These are phyloP conservation scores for Lagenidium giganteum DNA, from an alignment of 352 stramenopile genomes.

Conservation along the genomic window DNA sequence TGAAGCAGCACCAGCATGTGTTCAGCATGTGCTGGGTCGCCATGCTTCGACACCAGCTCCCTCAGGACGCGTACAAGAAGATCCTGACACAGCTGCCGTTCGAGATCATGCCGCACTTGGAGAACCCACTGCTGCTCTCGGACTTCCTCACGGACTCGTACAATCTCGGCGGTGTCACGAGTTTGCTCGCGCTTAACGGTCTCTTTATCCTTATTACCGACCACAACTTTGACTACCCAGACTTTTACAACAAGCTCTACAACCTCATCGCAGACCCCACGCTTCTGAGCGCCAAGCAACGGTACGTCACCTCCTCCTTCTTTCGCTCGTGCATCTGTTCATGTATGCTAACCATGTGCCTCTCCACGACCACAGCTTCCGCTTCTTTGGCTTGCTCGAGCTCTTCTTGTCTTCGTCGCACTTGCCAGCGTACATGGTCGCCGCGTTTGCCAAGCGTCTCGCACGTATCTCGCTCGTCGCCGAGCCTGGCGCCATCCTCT, in stretches of 20 bases:
- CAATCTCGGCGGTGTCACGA: constrained; percentile 83
- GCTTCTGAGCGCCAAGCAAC: constrained; percentile 72
- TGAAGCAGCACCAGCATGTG: constrained; percentile 71
- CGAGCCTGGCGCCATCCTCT: constrained; percentile 89
- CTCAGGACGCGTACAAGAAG: constrained; percentile 82
- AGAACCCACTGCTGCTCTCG: constrained; percentile 91
- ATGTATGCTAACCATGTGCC: no score
- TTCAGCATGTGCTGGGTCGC: constrained; percentile 84
- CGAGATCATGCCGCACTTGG: constrained; percentile 91
- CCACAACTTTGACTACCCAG: constrained; percentile 96
- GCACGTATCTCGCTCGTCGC: constrained; percentile 82
- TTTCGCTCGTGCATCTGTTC: background rate
- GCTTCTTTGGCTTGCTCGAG: constrained; percentile 93
- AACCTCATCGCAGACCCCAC: constrained; percentile 79
- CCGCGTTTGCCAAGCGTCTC: constrained; percentile 94
- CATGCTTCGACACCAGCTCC: constrained; percentile 65
- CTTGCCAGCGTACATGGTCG: constrained; percentile 94
- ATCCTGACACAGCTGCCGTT: constrained; percentile 90
- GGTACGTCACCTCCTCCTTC: constrained; percentile 19
- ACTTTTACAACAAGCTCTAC: constrained; percentile 98
- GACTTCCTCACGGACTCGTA: constrained; percentile 97
- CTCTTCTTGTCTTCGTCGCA: constrained; percentile 93
- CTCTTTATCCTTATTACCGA: constrained; percentile 97
- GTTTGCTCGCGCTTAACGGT: constrained; percentile 93
- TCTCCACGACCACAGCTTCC: no score